Evolutionary conservation across 2,329 filamentous ascomycete species (phyloP), one percentile per base, ranked within the genome.

Genomic region (Trichoderma atrobrunneum): DNA sequence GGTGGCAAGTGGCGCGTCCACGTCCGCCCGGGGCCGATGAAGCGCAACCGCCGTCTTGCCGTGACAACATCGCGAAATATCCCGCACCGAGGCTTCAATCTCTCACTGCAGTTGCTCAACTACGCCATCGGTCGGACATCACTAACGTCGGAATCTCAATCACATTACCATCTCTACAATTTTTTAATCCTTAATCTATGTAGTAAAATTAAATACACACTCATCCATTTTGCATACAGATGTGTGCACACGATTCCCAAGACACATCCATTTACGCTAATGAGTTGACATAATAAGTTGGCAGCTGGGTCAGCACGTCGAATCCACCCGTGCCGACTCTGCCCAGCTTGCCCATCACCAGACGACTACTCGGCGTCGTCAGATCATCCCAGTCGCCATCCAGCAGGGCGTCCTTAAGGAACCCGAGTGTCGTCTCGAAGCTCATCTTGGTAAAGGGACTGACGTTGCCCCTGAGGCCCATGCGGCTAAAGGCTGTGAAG

Each of bases 361-460:
- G 93, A 72, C 95, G 89, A 74, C 93, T 91, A 81, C 92, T 96
- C 0, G 97, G 96, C 73, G 92, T 94, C 73, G 88, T 90, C 73
- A 99, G 85, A 78, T 96, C 92, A 81, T 99, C 96, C 87, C 90
- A 93, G 81, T 98, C 96, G 64, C 93, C 91, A 78, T 97, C 94
- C 72, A 97, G 85, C 30, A 98, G 92, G 1, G 96, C 95, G 79
- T 98, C 96, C 81, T 93, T 95, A 78, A 99, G 86, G 85, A 98
- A 98, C 1, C 92, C 91, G 51, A 98, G 88, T 3, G 96, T 99
- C 5, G 96, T 99, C 87, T 99, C 96, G 84, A 98, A 99, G 81
- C 93, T 97, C 95, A 98, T 98, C 87, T 98, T 98, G 83, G 96
- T 95, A 77, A 99, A 95, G 0, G 96, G 94, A 76, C 91, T 95